Evolutionary conservation across 148 eudicot species (phyloP).

Genomic region (Persicaria tinctoria): DNA sequence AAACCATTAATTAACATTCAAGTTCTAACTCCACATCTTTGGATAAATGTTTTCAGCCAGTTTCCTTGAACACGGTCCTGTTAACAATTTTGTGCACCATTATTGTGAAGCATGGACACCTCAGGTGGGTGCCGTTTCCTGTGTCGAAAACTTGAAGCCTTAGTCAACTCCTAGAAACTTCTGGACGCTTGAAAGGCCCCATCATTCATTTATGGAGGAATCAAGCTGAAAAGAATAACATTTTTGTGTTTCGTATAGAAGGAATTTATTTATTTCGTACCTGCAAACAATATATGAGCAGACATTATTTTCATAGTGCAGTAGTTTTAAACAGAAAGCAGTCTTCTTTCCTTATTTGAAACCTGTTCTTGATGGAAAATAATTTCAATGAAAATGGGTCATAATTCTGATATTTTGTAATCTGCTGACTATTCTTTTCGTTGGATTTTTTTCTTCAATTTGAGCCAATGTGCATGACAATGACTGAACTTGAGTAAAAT

Average conservation of each 20-base stretch:
- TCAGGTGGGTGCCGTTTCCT: no score
- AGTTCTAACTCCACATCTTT: background rate
- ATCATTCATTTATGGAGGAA: no score
- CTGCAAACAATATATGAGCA: background rate
- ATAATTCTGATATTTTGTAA: background rate
- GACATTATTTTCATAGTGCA: background rate
- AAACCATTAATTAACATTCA: constrained; percentile 17
- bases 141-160: no score
- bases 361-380: background rate
- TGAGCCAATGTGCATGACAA: background rate
- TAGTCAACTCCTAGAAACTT: no score
- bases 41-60: background rate
- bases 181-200: no score
- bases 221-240: background rate
- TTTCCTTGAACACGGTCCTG: background rate
- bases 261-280: background rate
- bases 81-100: no score
- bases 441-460: background rate
- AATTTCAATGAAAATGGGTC: background rate
- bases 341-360: background rate
- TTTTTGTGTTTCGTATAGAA: background rate
- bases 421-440: background rate
- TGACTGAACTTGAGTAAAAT: background rate
- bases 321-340: background rate
- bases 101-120: no score